Conservation (phyloP, 768 basidiomycete species). For the Hericium rajendrae region DNA sequence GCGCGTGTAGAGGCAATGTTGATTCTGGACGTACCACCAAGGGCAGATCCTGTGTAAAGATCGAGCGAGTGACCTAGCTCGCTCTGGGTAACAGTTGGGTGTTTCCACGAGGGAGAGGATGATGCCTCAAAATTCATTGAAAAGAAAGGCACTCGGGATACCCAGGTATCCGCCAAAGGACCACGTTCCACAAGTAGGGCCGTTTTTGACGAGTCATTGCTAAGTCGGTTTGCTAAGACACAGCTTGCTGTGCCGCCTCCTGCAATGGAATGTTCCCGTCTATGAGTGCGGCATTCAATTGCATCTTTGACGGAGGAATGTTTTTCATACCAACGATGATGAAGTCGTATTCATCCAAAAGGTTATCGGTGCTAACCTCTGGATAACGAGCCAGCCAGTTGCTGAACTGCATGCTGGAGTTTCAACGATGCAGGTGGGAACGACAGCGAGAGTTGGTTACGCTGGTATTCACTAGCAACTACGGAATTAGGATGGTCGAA, state of each 20-base stretch:
- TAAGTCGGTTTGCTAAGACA: slow-evolving; percentile 29
- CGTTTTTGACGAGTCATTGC: slow-evolving; percentile 19
- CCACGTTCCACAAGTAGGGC: slow-evolving; percentile 31
- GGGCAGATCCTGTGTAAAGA: slow-evolving; percentile 19
- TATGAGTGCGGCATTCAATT: too few species aligned
- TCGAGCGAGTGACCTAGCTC: slow-evolving; percentile 11
- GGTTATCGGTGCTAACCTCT: not conserved
- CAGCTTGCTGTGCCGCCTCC: slow-evolving; percentile 32
- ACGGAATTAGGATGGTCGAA: too few species aligned
- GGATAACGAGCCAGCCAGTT: not conserved
- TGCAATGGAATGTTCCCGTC: not conserved
- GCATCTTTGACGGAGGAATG: too few species aligned
- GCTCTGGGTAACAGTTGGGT: slow-evolving; percentile 12
- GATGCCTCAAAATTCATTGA: slow-evolving; percentile 13
- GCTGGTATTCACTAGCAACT: too few species aligned
- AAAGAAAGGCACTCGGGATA: slow-evolving; percentile 24
- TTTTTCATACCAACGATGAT: slow-evolving; percentile 2
- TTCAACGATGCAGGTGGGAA: too few species aligned
- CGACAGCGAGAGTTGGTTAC: too few species aligned
- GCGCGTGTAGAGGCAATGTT: slow-evolving; percentile 23
- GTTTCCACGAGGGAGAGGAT: not conserved
- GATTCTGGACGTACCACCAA: slow-evolving; percentile 23
- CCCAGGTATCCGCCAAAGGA: slow-evolving; percentile 20
- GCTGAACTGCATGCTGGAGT: not conserved
- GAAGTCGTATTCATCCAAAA: not conserved